Evolutionary conservation across 2,329 filamentous ascomycete genomes (phyloP).

Genomic region (Coniochaeta pulveracea): DNA sequence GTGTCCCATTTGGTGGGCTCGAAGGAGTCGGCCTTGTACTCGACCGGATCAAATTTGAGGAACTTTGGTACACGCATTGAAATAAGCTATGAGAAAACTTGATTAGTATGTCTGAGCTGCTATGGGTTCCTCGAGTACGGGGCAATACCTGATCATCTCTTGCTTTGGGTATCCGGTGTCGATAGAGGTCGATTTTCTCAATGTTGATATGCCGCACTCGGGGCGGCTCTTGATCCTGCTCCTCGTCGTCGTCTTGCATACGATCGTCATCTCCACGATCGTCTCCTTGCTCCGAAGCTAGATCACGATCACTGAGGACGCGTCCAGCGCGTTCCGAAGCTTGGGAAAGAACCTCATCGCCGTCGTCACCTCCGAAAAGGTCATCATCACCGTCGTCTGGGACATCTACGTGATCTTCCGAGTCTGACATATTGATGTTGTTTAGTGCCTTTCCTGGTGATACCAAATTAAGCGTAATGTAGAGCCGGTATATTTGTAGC

Average conservation of each 20-base stretch:
- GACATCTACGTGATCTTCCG: slow-evolving; percentile 38
- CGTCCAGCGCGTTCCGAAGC: slow-evolving; percentile 53
- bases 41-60: slow-evolving; percentile 55
- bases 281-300: slow-evolving; percentile 37
- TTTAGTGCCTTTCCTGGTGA: too few relatives aligned
- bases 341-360: slow-evolving; percentile 46
- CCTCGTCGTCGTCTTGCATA: slow-evolving; percentile 24
- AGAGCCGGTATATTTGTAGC: too few relatives aligned
- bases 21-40: slow-evolving; percentile 57
- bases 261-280: slow-evolving; percentile 26
- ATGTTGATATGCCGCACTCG: slow-evolving; percentile 40
- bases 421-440: slow-evolving; percentile 34
- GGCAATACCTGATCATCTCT: slow-evolving; percentile 62
- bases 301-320: slow-evolving; percentile 50
- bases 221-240: slow-evolving; percentile 26
- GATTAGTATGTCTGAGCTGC: too few relatives aligned
- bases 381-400: slow-evolving; percentile 46
- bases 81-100: too few relatives aligned
- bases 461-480: too few relatives aligned
- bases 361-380: slow-evolving; percentile 49
- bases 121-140: too few relatives aligned
- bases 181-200: slow-evolving; percentile 52
- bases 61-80: too few relatives aligned
- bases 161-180: slow-evolving; percentile 60
- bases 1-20: slow-evolving; percentile 45